Percentiles rank a stretch among this genome's conserved stretches.
phyloP scores from a whole-genome alignment of 768 basidiomycete species.

The Cyclocybe cylindracea region DNA sequence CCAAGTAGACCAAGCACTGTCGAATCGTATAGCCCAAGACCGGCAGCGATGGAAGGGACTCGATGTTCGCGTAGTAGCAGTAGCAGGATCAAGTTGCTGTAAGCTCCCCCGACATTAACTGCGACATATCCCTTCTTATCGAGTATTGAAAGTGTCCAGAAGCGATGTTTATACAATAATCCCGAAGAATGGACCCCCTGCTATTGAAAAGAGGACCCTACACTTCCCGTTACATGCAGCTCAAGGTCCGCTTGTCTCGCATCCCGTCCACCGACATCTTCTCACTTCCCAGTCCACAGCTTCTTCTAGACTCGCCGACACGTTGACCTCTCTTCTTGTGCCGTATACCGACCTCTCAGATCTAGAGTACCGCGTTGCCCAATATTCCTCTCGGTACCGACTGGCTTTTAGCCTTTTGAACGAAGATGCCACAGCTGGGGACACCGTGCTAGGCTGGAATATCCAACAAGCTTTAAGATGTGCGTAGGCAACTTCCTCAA shows the following conservation, averaged over 20 bases:
- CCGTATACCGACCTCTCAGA: conserved; percentile 44
- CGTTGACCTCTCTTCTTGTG: conserved; percentile 37
- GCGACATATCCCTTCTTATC: background rate
- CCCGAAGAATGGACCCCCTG: background rate
- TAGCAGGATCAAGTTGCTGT: conserved; percentile 29
- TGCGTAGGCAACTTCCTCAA: conserved; percentile 35
- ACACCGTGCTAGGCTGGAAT: conserved; percentile 69
- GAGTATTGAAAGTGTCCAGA: conserved; percentile 1
- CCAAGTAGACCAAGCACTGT: conserved; percentile 7
- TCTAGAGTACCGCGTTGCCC: conserved; percentile 52
- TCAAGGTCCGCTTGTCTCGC: conserved; percentile 16
- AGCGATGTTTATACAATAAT: conserved; percentile 12
- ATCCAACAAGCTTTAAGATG: conserved; percentile 62
- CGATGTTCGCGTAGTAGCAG: conserved; percentile 31
- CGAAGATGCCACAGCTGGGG: conserved; percentile 77
- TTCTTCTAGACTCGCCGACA: conserved; percentile 26
- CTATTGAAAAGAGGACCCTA: conserved; percentile 28
- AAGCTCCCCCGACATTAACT: conserved; percentile 16
- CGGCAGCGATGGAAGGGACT: conserved; percentile 45
- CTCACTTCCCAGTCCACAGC: conserved; percentile 3
- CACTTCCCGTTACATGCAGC: conserved; percentile 26
- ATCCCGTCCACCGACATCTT: background rate
- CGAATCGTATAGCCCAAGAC: conserved; percentile 4
- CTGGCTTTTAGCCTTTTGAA: conserved; percentile 93
- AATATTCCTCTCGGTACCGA: conserved; percentile 81